phyloP scores from a whole-genome alignment of 2,329 filamentous ascomycete genomes.

The Trichoderma polysporum region DNA sequence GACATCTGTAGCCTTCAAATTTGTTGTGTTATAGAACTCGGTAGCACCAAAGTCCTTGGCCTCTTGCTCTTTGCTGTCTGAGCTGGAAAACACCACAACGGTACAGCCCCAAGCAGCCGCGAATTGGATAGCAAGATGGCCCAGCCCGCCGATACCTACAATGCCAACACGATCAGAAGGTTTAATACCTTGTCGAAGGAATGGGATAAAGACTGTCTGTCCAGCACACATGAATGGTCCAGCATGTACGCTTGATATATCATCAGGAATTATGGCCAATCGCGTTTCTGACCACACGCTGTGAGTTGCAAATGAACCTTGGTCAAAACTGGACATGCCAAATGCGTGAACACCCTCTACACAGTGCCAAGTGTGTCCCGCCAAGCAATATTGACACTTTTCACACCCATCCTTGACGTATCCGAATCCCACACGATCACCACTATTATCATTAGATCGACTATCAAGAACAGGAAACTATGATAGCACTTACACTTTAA shows the following conservation, averaged over 20 bases:
- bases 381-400: background rate
- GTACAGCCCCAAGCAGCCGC: conserved; percentile 1
- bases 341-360: background rate
- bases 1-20: background rate
- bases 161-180: background rate
- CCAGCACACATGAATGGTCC: conserved; percentile 2
- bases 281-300: conserved; percentile 7
- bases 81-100: background rate
- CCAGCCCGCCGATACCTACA: conserved; percentile 1
- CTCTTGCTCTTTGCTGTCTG: background rate
- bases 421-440: conserved; percentile 1
- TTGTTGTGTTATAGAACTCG: background rate
- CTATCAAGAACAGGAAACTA: background rate
- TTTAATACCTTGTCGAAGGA: background rate
- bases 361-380: conserved; percentile 1
- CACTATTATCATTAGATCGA: background rate
- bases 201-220: background rate
- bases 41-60: background rate
- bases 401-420: background rate
- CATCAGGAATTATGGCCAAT: background rate
- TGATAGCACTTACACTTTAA: background rate
- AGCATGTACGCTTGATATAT: background rate
- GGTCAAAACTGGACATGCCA: background rate
- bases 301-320: background rate
- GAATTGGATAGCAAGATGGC: conserved; percentile 4